Evolutionary conservation across 169 alveolate genomes (phyloP).

Genomic region (Eimeria necatrix): DNA sequence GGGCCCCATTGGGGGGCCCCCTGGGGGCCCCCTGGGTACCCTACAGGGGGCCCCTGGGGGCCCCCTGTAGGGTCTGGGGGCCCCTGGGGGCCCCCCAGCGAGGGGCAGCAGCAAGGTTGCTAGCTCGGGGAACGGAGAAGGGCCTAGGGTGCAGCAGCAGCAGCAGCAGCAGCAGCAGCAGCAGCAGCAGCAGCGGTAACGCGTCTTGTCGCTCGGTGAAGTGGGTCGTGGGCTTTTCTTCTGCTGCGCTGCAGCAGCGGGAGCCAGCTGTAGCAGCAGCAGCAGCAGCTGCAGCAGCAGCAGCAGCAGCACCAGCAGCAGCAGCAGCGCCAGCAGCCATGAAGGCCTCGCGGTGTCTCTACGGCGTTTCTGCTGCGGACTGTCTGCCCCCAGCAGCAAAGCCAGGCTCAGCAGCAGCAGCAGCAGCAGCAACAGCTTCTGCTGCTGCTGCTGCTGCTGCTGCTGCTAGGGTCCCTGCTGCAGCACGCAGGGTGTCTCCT

Average conservation of each 20-base stretch:
- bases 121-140: too few relatives aligned
- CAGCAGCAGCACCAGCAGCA: conserved; percentile 17
- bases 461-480: too few relatives aligned
- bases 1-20: too few relatives aligned
- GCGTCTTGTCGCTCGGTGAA: not conserved
- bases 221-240: not conserved
- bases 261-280: too few relatives aligned
- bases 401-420: not conserved
- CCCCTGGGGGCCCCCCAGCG: conserved; percentile 16
- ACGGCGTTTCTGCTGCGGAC: not conserved
- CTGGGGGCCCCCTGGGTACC: too few relatives aligned
- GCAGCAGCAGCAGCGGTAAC: not conserved
- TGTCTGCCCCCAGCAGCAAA: not conserved
- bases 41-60: too few relatives aligned
- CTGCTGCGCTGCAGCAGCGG: not conserved
- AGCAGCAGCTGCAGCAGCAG: conserved; percentile 34
- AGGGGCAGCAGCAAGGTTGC: not conserved
- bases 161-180: conserved; percentile 26
- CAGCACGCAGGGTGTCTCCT: not conserved
- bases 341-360: not conserved
- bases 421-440: conserved; percentile 8
- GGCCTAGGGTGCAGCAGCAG: too few relatives aligned
- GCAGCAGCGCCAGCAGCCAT: too few relatives aligned
- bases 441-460: too few relatives aligned
- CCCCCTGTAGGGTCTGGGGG: not conserved